phyloP scores from a whole-genome alignment of 768 basidiomycete genomes.

The Filobasidium wieringae region DNA sequence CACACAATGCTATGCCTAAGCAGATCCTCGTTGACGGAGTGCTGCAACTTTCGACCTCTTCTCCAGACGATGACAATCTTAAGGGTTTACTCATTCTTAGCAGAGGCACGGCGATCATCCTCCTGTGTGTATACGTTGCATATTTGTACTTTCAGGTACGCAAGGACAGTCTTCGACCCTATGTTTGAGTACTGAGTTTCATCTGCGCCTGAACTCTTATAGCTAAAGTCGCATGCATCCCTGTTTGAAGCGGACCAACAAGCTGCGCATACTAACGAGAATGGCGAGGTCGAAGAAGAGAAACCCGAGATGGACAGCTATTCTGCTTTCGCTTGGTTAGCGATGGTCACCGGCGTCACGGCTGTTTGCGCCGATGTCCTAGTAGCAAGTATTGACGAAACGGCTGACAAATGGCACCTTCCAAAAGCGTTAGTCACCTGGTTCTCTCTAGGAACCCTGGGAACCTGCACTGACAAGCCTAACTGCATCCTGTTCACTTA shows the following conservation, averaged over 20 bases:
- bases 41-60: constrained; percentile 18
- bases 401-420: constrained; percentile 64
- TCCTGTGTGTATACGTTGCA: constrained; percentile 57
- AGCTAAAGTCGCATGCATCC: constrained; percentile 62
- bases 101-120: constrained; percentile 63
- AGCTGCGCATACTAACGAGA: constrained; percentile 23
- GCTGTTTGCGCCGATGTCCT: constrained; percentile 79
- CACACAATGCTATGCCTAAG: background rate
- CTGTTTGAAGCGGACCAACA: constrained; percentile 47
- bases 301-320: constrained; percentile 56
- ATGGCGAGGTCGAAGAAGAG: constrained; percentile 42
- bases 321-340: constrained; percentile 54
- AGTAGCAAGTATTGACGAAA: constrained; percentile 85
- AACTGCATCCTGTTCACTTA: background rate
- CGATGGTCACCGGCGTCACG: constrained; percentile 65
- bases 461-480: background rate
- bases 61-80: constrained; percentile 28
- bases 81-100: constrained; percentile 61
- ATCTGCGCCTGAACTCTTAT: constrained; percentile 12
- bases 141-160: constrained; percentile 56
- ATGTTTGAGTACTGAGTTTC: too few species aligned
- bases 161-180: too few species aligned
- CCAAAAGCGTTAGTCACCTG: constrained; percentile 37
- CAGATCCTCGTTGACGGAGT: constrained; percentile 7
- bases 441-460: background rate